Base-by-base conservation (phyloP, 176 grass and related monocot species). In the Oryza officinalis region DNA sequence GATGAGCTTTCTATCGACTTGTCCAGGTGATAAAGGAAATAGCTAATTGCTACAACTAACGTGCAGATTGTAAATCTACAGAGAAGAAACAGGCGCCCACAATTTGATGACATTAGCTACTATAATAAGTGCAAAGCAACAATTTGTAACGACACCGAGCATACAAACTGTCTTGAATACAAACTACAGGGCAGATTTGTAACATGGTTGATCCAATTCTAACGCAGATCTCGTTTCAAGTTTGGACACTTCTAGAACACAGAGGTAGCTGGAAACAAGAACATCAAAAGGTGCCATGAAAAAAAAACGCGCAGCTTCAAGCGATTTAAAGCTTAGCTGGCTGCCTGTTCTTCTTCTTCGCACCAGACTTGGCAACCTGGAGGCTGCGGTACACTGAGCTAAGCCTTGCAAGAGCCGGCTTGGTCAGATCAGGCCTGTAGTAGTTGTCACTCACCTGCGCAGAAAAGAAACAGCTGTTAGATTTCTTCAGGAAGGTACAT, bases 371-470 rank as follows among this genome's bases (percentile, higher is more conserved):
- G 49, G 96, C 77, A 26, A 96, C 87, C 87, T 94, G 89, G 65
- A 99, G 85, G 70, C 91, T 95, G 70, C 93, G 89, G 83, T 99
- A 86, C 50, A 99, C 87, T 0, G 65, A 57, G 49, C 91, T 92
- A 10, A 94, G 69, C 65, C 93, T 89, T 3, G 87, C 93, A 30
- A 96, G 92, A 63, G 93, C 87, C 0, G 87, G 78, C 57, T 88
- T 94, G n/a, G 93, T 94, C 49, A 99, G 85, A 78, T 99, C 96
- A 46, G 93, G 85, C 87, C 93, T 92, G 74, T 99, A 99, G 80
- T 92, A 83, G 72, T 90, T 92, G 57, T 91, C 89, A 0, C 85
- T 83, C 5, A 94, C 96, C 96, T 98, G 1, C 0, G 7, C 8
- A 28, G 32, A 69, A 13, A 26, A 40, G 2, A 40, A 40, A 49